Conservation (phyloP, 371 early-diverging fungal species). For the Choanephora cucurbitarum region DNA sequence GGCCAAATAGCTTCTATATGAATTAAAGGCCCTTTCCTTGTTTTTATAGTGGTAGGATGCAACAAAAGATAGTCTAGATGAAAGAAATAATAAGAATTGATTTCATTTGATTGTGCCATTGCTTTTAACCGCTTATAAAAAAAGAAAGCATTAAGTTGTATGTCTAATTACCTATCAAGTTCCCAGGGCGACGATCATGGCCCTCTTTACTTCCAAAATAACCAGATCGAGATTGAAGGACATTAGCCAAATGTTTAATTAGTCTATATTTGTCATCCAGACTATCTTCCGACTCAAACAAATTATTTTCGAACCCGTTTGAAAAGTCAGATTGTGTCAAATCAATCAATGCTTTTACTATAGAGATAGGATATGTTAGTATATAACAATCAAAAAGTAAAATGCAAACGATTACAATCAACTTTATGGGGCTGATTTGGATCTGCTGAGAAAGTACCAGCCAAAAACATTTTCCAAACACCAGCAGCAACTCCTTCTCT, state of each 20-base stretch:
- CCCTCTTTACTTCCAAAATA: conserved; percentile 45
- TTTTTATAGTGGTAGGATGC: conserved; percentile 45
- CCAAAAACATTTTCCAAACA: conserved; percentile 79
- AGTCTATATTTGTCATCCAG: conserved; percentile 73
- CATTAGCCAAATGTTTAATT: conserved; percentile 67
- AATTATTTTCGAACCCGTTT: conserved; percentile 72
- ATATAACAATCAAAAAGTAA: not conserved
- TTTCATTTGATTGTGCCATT: no score
- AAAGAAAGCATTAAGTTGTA: no score
- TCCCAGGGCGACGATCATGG: conserved; percentile 75
- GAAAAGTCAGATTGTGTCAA: conserved; percentile 59
- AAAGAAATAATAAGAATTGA: no score
- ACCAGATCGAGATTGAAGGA: conserved; percentile 33
- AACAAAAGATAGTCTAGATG: conserved; percentile 36
- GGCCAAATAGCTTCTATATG: conserved; percentile 76
- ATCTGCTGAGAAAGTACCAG: conserved; percentile 75
- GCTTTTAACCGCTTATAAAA: no score
- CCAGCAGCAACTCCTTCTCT: conserved; percentile 89
- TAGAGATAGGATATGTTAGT: no score
- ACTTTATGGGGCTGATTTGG: conserved; percentile 65
- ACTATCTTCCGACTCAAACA: conserved; percentile 73
- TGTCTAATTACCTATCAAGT: conserved; percentile 80
- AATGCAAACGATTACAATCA: conserved; percentile 57
- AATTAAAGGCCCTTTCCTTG: conserved; percentile 54
- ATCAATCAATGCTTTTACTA: conserved; percentile 51